Evolutionary conservation across 2,329 filamentous ascomycete genomes (phyloP), one percentile per base, ranked within the genome.

Genomic region (Colletotrichum orchidophilum): DNA sequence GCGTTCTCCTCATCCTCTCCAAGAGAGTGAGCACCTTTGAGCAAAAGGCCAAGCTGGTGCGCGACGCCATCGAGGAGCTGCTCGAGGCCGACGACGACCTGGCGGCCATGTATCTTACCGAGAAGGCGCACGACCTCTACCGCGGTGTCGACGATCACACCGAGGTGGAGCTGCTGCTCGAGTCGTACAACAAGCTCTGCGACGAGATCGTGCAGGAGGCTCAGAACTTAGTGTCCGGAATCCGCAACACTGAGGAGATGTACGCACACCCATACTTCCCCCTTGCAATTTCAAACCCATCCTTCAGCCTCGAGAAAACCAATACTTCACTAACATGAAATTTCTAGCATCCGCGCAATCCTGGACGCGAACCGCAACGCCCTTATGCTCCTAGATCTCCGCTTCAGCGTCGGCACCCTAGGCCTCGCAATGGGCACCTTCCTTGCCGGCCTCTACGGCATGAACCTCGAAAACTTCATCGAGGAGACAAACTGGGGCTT

Each of bases 391-490:
- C 89, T 98, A 35, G 96, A 98, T 74, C 91, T 99, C 76, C 97
- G 97, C 80, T 97, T 98, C 84, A 96, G 93, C 79, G 95, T 99
- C 71, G 94, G 95, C 68, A 98, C 96, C 1, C 89, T 99, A 5
- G 95, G 95, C n/a, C 90, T 98, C 58, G 96, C 94, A 65, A 94
- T 95, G 79, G 96, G 96, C 66, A 98, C 96, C 60, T 97, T 98
- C 79, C 88, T 98, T 77, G 97, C 96, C 9, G 95, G 95, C n/a
- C 90, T 99, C n/a, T 99, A 98, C 87, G 96, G 96, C 76, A 98
- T 98, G 95, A 99, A 99, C 84, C 86, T 99, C 74, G 97, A 98
- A 80, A 98, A 98, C 83, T 98, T 98, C 81, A 94, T 98, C 76
- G 96, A 99, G 84, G 96, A 98, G 80, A 95, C 93, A 1, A 90